Evolutionary conservation across 1,284 basidiomycete species (phyloP), one percentile per base, ranked within the genome.

Genomic region (Stereum hirsutum): DNA sequence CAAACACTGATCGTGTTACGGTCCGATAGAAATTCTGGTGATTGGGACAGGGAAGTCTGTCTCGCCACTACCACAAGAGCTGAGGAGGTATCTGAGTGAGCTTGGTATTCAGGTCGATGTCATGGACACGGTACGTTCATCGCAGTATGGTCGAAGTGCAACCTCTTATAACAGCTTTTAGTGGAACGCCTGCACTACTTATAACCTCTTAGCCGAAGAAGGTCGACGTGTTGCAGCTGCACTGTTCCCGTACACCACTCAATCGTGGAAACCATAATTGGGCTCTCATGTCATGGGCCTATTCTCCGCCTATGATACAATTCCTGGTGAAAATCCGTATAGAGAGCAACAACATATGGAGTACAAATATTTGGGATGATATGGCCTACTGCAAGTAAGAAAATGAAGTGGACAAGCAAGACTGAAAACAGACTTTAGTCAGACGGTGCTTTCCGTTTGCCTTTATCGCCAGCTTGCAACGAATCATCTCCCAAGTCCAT

Each of bases 101-200:
- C 60, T 92, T 30, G 94, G 94, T 5, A 89, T 97, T 47, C 90
- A 93, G 56, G 64, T 94, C 37, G 95, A 98, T 52, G 72, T 91
- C n/a, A 91, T 95, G 82, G 89, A 93, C 58, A 92, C 92, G 38
- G 94, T 94, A 56, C 47, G 72, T 23, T 27, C 26, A 17, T 23
- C 5, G 12, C 19, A n/a, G n/a, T n/a, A n/a, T n/a, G n/a, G n/a
- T n/a, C n/a, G n/a, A n/a, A n/a, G n/a, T n/a, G n/a, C n/a, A n/a
- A n/a, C n/a, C n/a, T n/a, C n/a, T n/a, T n/a, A 15, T 34, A 5
- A 40, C 17, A 5, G 19, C 5, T n/a, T 25, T 25, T 32, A 92
- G 89, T 69, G 88, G 52, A 95, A 95, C 57, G 94, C 94, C 10
- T 92, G 90, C 55, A 86, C 91, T 26, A 96, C 94, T 0, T 98